Conservation (phyloP, 2,329 filamentous ascomycete genomes). For the Sclerotinia spermophila region DNA sequence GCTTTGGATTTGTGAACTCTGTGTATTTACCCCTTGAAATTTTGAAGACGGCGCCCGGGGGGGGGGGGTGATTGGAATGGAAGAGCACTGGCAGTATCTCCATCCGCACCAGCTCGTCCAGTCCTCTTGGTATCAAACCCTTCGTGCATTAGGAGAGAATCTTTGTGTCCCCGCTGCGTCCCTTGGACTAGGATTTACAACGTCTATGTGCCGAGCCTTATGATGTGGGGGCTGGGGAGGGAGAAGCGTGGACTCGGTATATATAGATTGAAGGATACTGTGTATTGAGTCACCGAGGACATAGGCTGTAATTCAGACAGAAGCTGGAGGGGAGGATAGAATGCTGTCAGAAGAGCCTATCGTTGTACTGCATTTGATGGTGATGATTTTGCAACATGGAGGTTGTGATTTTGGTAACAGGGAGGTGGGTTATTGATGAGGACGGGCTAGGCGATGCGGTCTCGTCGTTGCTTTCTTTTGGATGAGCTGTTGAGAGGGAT, state of each 20-base stretch:
- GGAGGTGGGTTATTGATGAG: not conserved
- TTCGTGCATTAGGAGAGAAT: not conserved
- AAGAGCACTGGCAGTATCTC: not conserved
- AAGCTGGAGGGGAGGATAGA: too few species aligned
- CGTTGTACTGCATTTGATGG: not conserved
- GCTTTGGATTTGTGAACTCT: not conserved
- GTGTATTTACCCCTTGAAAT: not conserved
- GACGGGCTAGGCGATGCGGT: not conserved
- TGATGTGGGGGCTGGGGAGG: not conserved
- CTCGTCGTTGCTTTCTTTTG: not conserved
- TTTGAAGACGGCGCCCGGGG: too few species aligned
- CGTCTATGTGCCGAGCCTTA: not conserved
- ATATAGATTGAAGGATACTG: not conserved
- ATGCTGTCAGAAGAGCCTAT: not conserved
- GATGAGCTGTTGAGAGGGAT: not conserved
- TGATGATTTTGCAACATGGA: not conserved
- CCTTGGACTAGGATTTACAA: not conserved
- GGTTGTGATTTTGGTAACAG: not conserved
- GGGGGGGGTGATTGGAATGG: not conserved
- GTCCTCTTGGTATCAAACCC: not conserved
- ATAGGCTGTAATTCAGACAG: not conserved
- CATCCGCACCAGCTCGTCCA: not conserved
- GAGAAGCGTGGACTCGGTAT: slow-evolving; percentile 1
- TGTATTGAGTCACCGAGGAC: not conserved
- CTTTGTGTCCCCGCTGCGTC: not conserved